Evolutionary conservation across 345 rosid genomes (phyloP).

Genomic region (Dovyalis caffra): DNA sequence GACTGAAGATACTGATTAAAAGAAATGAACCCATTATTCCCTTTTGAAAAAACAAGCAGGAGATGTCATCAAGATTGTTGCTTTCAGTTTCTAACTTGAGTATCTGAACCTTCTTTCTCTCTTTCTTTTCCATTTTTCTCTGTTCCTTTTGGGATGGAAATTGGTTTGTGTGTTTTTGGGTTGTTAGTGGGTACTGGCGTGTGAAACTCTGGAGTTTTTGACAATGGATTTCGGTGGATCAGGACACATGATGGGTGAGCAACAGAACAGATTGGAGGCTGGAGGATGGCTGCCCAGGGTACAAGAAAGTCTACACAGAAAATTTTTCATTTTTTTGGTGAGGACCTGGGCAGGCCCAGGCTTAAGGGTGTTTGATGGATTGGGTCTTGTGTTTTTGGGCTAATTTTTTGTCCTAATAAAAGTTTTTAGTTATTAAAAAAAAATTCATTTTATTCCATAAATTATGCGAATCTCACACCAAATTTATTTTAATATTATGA

Average conservation of each 20-base stretch:
- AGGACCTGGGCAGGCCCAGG: too few species aligned
- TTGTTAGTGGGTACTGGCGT: neutral
- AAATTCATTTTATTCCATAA: neutral
- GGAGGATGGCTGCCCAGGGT: neutral
- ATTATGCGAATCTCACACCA: neutral
- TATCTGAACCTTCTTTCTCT: constrained; percentile 13
- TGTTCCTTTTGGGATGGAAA: neutral
- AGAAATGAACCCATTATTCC: constrained; percentile 46
- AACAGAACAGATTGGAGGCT: neutral
- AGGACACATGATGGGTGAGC: neutral
- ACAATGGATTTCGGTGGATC: neutral
- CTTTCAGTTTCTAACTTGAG: constrained; percentile 11
- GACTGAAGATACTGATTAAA: constrained; percentile 57
- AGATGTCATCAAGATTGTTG: constrained; percentile 19
- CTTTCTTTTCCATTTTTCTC: constrained; percentile 26
- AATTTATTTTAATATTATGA: too few species aligned
- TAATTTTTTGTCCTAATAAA: neutral
- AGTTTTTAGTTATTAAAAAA: neutral
- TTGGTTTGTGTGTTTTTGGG: neutral
- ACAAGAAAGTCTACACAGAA: neutral
- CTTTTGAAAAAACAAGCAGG: constrained; percentile 45
- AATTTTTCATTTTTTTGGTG: neutral
- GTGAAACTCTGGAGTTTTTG: neutral
- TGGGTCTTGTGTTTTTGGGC: neutral
- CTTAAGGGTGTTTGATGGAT: neutral